phyloP scores from a whole-genome alignment of 2,329 filamentous ascomycete species.

The Aschersonia sp. region DNA sequence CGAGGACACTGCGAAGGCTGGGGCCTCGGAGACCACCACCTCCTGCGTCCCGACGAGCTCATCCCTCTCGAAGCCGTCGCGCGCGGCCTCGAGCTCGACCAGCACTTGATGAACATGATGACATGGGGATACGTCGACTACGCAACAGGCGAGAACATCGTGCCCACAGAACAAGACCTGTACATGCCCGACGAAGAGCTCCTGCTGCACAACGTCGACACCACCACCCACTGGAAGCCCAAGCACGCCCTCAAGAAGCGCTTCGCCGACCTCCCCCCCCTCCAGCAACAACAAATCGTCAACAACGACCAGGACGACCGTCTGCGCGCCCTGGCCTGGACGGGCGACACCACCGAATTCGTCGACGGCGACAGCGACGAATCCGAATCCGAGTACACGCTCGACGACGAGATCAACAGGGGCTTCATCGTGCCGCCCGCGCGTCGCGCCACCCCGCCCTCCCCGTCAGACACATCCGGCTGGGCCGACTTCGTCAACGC shows the following conservation, averaged over 20 bases:
- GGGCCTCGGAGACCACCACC: slow-evolving; percentile 29
- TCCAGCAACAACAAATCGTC: slow-evolving; percentile 23
- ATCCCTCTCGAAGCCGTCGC: slow-evolving; percentile 40
- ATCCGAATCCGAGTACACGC: slow-evolving; percentile 5
- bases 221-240: slow-evolving; percentile 24
- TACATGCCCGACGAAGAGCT: slow-evolving; percentile 34
- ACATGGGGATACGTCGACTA: slow-evolving; percentile 48
- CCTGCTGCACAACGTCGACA: slow-evolving; percentile 17
- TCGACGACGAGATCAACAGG: slow-evolving; percentile 18
- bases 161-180: slow-evolving; percentile 33
- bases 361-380: neutral
- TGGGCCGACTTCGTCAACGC: slow-evolving; percentile 15
- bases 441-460: slow-evolving; percentile 6
- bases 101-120: slow-evolving; percentile 41
- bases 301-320: slow-evolving; percentile 19
- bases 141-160: slow-evolving; percentile 32
- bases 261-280: slow-evolving; percentile 21
- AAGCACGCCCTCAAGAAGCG: slow-evolving; percentile 30
- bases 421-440: slow-evolving; percentile 13
- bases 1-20: slow-evolving; percentile 39
- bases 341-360: slow-evolving; percentile 9
- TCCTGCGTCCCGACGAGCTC: slow-evolving; percentile 43
- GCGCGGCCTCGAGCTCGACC: slow-evolving; percentile 37
- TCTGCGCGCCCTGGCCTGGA: slow-evolving; percentile 20
- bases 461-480: slow-evolving; percentile 6